Conservation (phyloP, 306 rosid genomes). For the Rosa lucieae region DNA sequence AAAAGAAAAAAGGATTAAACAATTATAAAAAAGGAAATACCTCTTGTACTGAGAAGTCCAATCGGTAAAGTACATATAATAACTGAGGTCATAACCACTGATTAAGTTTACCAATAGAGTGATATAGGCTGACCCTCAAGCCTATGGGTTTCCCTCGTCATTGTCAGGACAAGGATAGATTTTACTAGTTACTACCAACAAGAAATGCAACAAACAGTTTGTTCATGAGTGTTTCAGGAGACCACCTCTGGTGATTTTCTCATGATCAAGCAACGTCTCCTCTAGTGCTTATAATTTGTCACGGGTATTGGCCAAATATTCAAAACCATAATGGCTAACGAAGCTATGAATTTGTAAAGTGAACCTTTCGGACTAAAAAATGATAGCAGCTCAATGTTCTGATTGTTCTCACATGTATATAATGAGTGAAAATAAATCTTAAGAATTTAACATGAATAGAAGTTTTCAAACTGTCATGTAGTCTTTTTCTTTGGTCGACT, state of each 20-base stretch:
- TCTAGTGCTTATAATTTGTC: background rate
- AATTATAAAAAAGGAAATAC: constrained; percentile 33
- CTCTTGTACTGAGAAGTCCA: background rate
- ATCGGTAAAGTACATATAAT: background rate
- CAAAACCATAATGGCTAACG: background rate
- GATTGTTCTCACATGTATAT: background rate
- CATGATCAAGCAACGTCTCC: background rate
- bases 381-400: background rate
- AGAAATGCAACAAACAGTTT: background rate
- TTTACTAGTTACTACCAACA: background rate
- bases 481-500: background rate
- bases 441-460: background rate
- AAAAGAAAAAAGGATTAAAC: constrained; percentile 19
- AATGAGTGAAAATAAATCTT: background rate
- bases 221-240: background rate
- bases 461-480: too few species aligned
- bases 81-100: background rate
- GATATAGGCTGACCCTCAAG: background rate
- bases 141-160: background rate
- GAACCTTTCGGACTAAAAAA: background rate
- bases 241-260: background rate
- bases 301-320: background rate
- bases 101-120: background rate
- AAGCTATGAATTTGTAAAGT: background rate
- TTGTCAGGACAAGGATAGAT: background rate